Conservation (phyloP, 2,329 filamentous ascomycete species). For the Aspergillus luchuensis region DNA sequence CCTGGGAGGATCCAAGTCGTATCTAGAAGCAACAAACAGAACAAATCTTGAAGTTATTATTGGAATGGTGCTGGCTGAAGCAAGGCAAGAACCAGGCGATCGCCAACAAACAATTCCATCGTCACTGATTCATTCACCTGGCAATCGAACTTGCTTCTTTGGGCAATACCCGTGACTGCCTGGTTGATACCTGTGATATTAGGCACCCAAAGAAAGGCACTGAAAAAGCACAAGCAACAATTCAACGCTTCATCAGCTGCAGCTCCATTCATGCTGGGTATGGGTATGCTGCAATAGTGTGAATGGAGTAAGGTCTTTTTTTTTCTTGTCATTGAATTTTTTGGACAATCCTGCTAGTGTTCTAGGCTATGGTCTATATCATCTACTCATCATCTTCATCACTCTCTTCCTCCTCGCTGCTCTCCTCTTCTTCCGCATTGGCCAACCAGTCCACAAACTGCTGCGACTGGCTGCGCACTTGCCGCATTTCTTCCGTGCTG, state of each 20-base stretch:
- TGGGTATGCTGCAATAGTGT: no score
- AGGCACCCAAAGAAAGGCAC: neutral
- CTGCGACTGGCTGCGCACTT: conserved; percentile 71
- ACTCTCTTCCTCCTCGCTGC: conserved; percentile 52
- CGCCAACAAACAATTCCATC: neutral
- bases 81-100: neutral
- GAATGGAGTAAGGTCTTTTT: neutral
- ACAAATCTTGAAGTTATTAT: no score
- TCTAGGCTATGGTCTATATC: conserved; percentile 4
- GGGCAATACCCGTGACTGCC: neutral
- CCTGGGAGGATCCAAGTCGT: no score
- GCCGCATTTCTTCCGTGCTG: conserved; percentile 68
- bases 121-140: no score
- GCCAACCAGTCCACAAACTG: conserved; percentile 83
- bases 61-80: neutral
- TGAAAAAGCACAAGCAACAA: no score
- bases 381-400: conserved; percentile 19
- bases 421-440: conserved; percentile 70
- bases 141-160: neutral
- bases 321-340: neutral
- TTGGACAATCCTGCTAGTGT: neutral
- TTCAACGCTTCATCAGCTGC: no score
- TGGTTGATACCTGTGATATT: neutral
- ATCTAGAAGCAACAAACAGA: no score
- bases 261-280: no score